These are phyloP conservation scores for Clonostachys rhizophaga DNA, from an alignment of 2,329 filamentous ascomycete species.

Conservation along the genomic window DNA sequence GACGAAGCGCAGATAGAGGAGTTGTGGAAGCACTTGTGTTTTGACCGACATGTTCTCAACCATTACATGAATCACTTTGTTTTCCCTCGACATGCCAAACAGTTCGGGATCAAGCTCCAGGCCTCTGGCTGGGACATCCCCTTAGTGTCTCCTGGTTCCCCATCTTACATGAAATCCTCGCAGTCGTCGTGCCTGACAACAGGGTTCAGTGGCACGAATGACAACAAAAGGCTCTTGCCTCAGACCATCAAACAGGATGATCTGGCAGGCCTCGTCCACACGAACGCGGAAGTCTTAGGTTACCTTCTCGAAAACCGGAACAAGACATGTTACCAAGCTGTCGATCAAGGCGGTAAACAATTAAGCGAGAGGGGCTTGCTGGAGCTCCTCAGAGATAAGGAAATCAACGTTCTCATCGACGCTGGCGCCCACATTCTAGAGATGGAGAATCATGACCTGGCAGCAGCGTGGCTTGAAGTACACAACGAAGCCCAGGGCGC, in stretches of 20 bases:
- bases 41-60: constrained; percentile 48
- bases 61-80: constrained; percentile 57
- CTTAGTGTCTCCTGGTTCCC: constrained; percentile 11
- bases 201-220: constrained; percentile 70
- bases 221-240: constrained; percentile 55
- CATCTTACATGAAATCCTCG: background rate
- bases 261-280: constrained; percentile 48
- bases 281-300: constrained; percentile 57
- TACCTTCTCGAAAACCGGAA: constrained; percentile 52
- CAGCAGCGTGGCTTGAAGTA: constrained; percentile 41
- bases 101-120: constrained; percentile 60
- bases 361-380: constrained; percentile 42
- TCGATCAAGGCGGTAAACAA: constrained; percentile 21
- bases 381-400: constrained; percentile 17
- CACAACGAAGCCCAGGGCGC: constrained; percentile 40
- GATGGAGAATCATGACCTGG: constrained; percentile 47
- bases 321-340: constrained; percentile 31
- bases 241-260: constrained; percentile 58
- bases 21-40: constrained; percentile 44
- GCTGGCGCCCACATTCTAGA: constrained; percentile 61
- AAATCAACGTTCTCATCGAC: constrained; percentile 55
- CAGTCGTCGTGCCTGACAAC: constrained; percentile 39
- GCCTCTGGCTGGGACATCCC: constrained; percentile 66
- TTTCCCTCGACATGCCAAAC: constrained; percentile 56
- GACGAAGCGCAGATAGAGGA: constrained; percentile 43